Conservation (phyloP, 805 yeast genomes). For the Wickerhamomyces bovis region DNA sequence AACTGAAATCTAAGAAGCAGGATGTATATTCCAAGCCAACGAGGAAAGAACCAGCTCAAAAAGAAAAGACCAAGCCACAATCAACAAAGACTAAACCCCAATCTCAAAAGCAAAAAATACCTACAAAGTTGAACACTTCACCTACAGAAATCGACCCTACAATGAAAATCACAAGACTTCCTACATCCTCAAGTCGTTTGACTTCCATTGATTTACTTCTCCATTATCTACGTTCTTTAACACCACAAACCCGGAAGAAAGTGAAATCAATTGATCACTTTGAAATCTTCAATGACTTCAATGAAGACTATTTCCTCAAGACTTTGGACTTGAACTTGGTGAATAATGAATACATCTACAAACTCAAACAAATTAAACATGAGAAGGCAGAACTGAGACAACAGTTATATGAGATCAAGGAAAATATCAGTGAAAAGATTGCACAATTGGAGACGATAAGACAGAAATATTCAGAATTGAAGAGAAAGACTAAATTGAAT, state of each 20-base stretch:
- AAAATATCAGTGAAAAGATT: conserved; percentile 21
- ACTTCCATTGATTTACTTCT: conserved; percentile 16
- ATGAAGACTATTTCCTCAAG: conserved; percentile 25
- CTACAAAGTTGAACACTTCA: conserved; percentile 65
- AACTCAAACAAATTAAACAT: conserved; percentile 24
- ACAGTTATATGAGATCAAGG: conserved; percentile 25
- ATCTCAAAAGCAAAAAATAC: conserved; percentile 60
- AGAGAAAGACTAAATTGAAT: conserved; percentile 10
- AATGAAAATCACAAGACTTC: conserved; percentile 22
- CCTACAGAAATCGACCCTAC: background rate
- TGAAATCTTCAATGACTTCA: conserved; percentile 17
- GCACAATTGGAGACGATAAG: conserved; percentile 21
- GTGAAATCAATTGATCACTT: conserved; percentile 1
- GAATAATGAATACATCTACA: conserved; percentile 27
- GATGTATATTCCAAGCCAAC: too few species aligned
- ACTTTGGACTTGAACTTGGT: conserved; percentile 31
- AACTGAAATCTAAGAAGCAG: background rate
- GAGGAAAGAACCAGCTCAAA: background rate
- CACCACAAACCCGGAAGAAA: conserved; percentile 2
- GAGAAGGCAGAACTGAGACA: conserved; percentile 26
- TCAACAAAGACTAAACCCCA: background rate
- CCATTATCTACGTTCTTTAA: conserved; percentile 7
- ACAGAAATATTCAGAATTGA: conserved; percentile 20
- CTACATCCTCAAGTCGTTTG: conserved; percentile 16
- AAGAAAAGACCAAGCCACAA: background rate